A percentile compares a stretch with the other conserved stretches of the same genome.
These are phyloP conservation scores for Kuraishia ogatae DNA, from an alignment of 805 yeast species.

Conservation along the genomic window DNA sequence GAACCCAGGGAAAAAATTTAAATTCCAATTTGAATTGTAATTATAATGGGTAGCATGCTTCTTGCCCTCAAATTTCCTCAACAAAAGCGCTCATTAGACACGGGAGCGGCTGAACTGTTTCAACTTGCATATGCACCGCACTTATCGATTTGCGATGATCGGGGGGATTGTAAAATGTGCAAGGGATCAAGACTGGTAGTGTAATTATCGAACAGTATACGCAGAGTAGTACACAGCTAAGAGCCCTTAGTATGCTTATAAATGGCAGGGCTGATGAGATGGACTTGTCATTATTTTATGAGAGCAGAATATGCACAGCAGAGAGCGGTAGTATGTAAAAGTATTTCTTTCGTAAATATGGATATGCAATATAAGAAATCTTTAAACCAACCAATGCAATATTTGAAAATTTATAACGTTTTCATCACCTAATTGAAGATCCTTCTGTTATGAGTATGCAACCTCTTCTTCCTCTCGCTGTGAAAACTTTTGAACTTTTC, in stretches of 20 bases:
- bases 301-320: too few relatives aligned
- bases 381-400: too few relatives aligned
- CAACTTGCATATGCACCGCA: background rate
- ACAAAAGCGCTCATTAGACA: background rate
- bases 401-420: background rate
- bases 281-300: background rate
- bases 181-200: background rate
- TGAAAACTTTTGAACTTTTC: background rate
- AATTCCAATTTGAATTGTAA: too few relatives aligned
- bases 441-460: background rate
- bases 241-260: too few relatives aligned
- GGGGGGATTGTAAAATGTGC: background rate
- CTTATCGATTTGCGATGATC: background rate
- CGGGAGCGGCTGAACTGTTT: background rate
- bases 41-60: too few relatives aligned
- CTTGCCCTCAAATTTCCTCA: background rate
- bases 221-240: background rate
- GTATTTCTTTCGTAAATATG: background rate
- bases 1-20: too few relatives aligned
- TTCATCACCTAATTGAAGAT: background rate
- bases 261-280: background rate
- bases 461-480: background rate
- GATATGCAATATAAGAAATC: too few relatives aligned
- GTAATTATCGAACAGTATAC: background rate
- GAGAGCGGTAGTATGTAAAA: too few relatives aligned